Conservation (phyloP, 306 rosid genomes). For the Dalbergia oliveri region DNA sequence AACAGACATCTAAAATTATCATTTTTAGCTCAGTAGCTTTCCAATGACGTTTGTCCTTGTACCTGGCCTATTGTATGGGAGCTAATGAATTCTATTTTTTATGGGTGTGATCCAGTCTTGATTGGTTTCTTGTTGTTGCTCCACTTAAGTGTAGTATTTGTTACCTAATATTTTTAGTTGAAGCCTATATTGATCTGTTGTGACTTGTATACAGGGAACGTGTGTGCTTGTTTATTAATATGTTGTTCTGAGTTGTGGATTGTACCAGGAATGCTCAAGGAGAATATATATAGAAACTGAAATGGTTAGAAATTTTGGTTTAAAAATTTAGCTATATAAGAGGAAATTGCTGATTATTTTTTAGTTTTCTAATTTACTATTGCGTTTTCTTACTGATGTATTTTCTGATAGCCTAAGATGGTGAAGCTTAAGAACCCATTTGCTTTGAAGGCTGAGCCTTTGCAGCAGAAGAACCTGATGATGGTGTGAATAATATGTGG, state of each 20-base stretch:
- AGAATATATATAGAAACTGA: background rate
- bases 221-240: background rate
- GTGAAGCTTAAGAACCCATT: background rate
- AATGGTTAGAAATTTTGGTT: background rate
- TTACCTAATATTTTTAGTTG: background rate
- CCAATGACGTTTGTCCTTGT: background rate
- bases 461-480: background rate
- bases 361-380: background rate
- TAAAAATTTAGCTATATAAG: background rate
- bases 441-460: background rate
- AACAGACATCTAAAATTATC: background rate
- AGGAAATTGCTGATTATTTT: background rate
- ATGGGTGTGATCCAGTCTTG: background rate
- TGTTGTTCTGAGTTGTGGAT: slow-evolving; percentile 5
- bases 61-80: background rate
- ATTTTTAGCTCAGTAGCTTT: background rate
- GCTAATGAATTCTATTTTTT: background rate
- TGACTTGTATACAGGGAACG: background rate
- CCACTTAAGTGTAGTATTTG: background rate
- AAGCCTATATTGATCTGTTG: background rate
- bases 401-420: slow-evolving; percentile 1
- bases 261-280: slow-evolving; percentile 1
- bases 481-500: background rate
- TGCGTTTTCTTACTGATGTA: background rate
- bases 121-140: background rate